Evolutionary conservation across 2,329 filamentous ascomycete species (phyloP), one percentile per base, ranked within the genome.

Genomic region (Arthroderma sp.): DNA sequence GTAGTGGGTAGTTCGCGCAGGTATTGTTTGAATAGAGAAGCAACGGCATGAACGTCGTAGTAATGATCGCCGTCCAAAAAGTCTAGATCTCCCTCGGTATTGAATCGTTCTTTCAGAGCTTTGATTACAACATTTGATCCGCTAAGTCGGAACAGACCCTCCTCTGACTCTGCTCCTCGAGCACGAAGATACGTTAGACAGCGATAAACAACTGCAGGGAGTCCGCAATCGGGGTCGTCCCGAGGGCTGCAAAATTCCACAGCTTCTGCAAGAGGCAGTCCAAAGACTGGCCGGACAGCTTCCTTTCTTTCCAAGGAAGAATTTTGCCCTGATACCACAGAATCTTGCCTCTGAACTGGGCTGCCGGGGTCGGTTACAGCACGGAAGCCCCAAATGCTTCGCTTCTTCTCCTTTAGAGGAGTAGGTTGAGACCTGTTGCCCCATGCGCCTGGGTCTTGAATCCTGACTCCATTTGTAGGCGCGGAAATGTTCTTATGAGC

Each of bases 111-210:
- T 49, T 84, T 83, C 37, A 98, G 74, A 46, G 79, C 79, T 64
- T 89, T 94, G 66, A 98, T 94, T 41, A 94, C 82, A 44, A 93
- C 77, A 58, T 94, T 96, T 1, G 89, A 96, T n/a, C 91, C 91
- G 61, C 88, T 96, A 36, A 98, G 72, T 42, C 91, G 80, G 72
- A 98, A 98, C 36, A 98, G 94, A 37, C 91, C 91, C 64, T 98
- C 91, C 62, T 98, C 91, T 4, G 72, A 73, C 40, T 82, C 73
- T 7, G 88, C 91, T 50, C 84, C 78, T 67, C 88, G 88, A 5
- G 78, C 75, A 52, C 86, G 82, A 11, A 98, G 73, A 61, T 94
- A 98, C 62, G 96, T 86, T 50, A 98, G 84, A 59, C 87, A 95
- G 46, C 91, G 82, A 66, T 93, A 98, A 6, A 96, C 86, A 2